These are phyloP conservation scores for Acacia pycnantha DNA, from an alignment of 331 rosid genomes.

Conservation along the genomic window DNA sequence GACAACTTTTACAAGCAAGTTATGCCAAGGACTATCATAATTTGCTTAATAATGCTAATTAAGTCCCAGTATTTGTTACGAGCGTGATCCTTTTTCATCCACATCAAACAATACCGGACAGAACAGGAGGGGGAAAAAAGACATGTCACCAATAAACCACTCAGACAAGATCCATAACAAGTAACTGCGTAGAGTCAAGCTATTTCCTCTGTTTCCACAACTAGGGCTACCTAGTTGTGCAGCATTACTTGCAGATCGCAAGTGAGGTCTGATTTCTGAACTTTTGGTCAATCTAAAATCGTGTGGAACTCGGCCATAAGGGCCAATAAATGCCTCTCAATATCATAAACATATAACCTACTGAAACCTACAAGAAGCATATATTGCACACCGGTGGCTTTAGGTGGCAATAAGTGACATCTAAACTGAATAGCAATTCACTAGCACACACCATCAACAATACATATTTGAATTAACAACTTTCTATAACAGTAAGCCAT, in stretches of 20 bases:
- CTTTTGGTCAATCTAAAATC: neutral
- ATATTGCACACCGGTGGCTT: neutral
- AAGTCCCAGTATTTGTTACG: neutral
- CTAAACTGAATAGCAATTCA: neutral
- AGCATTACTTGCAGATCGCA: neutral
- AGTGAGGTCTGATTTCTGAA: neutral
- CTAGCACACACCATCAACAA: slow-evolving; percentile 2
- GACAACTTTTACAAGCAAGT: neutral
- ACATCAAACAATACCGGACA: no score
- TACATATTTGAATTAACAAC: neutral
- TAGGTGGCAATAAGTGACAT: neutral
- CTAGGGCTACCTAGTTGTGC: neutral
- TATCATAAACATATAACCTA: neutral
- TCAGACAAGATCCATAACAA: neutral
- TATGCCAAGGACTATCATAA: no score
- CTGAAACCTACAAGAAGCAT: neutral
- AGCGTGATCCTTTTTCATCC: neutral
- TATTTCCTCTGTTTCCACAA: neutral
- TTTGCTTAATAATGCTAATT: no score
- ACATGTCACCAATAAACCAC: neutral
- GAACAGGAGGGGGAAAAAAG: no score
- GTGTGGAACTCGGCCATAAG: neutral
- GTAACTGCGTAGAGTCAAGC: neutral
- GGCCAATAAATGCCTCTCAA: neutral
- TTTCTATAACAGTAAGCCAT: neutral